These are phyloP conservation scores for Stagonosporopsis vannaccii DNA, from an alignment of 2,329 filamentous ascomycete species.

Conservation along the genomic window DNA sequence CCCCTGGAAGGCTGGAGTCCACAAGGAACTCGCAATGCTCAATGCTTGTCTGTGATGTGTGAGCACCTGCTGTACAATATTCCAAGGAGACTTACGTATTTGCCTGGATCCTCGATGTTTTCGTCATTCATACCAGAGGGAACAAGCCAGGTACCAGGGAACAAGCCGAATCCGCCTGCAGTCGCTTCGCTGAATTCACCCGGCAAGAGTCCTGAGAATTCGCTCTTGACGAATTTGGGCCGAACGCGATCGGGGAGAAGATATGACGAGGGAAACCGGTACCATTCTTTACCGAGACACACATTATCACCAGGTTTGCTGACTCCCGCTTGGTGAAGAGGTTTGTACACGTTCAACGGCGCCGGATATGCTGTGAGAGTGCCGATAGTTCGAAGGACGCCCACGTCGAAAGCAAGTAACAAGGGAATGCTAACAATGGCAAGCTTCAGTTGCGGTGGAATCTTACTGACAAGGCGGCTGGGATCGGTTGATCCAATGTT, in stretches of 20 bases:
- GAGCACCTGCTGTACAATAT: conserved; percentile 10
- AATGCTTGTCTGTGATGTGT: conserved; percentile 65
- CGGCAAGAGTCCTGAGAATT: conserved; percentile 86
- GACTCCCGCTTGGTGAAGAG: conserved; percentile 66
- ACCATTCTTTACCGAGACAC: conserved; percentile 97
- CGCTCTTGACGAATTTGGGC: conserved; percentile 88
- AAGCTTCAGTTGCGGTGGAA: conserved; percentile 79
- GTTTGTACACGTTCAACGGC: conserved; percentile 74
- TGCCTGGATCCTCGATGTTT: conserved; percentile 84
- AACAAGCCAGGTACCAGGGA: conserved; percentile 83
- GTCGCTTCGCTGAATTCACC: conserved; percentile 85
- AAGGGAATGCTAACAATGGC: conserved; percentile 65
- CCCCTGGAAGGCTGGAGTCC: conserved; percentile 79
- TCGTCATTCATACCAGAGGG: conserved; percentile 89
- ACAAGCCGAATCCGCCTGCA: conserved; percentile 70
- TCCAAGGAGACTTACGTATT: conserved; percentile 69
- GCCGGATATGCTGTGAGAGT: conserved; percentile 84
- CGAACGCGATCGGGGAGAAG: conserved; percentile 83
- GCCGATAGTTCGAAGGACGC: conserved; percentile 76
- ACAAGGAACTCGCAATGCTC: conserved; percentile 82
- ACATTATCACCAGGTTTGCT: conserved; percentile 71
- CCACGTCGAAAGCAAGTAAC: conserved; percentile 69
- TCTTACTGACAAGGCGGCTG: conserved; percentile 70
- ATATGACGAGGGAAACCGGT: conserved; percentile 93
- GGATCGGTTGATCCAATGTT: conserved; percentile 76